A percentile compares a stretch with the other conserved stretches of the same genome.
phyloP scores from a whole-genome alignment of 345 rosid species.

The Alliaria petiolata region DNA sequence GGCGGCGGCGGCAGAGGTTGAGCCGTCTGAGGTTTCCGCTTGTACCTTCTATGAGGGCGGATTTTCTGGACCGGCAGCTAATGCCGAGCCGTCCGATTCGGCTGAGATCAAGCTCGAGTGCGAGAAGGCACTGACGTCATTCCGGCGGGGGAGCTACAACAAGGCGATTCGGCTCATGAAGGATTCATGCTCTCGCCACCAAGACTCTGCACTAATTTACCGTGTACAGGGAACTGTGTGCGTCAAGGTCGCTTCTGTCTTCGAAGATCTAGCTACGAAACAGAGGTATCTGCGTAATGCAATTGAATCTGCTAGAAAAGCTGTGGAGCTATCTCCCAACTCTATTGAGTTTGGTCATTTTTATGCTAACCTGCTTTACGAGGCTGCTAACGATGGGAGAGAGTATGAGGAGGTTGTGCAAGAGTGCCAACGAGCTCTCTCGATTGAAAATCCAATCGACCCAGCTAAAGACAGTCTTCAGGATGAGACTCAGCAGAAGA shows the following conservation, averaged over 20 bases:
- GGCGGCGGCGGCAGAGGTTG: slow-evolving; percentile 18
- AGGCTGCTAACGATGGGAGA: slow-evolving; percentile 68
- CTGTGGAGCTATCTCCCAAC: slow-evolving; percentile 68
- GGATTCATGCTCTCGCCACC: slow-evolving; percentile 59
- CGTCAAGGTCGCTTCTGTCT: slow-evolving; percentile 67
- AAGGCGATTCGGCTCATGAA: slow-evolving; percentile 86
- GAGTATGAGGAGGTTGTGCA: slow-evolving; percentile 81
- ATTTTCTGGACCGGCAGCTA: slow-evolving; percentile 16
- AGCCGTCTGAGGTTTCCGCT: slow-evolving; percentile 22
- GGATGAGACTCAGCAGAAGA: slow-evolving; percentile 82
- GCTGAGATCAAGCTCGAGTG: slow-evolving; percentile 62
- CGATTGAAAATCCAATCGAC: slow-evolving; percentile 70
- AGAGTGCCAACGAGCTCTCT: slow-evolving; percentile 83
- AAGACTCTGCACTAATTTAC: slow-evolving; percentile 55
- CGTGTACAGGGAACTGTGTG: slow-evolving; percentile 88
- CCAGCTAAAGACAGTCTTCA: slow-evolving; percentile 89
- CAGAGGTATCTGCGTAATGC: slow-evolving; percentile 66
- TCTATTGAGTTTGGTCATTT: slow-evolving; percentile 84
- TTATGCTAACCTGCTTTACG: slow-evolving; percentile 77
- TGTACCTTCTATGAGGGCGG: background rate
- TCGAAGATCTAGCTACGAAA: slow-evolving; percentile 69
- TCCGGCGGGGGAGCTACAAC: slow-evolving; percentile 80
- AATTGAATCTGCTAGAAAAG: slow-evolving; percentile 65
- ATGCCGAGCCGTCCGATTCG: slow-evolving; percentile 31
- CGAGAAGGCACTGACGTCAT: slow-evolving; percentile 76